phyloP scores from a whole-genome alignment of 805 yeast species.

The Metschnikowia orientalis region DNA sequence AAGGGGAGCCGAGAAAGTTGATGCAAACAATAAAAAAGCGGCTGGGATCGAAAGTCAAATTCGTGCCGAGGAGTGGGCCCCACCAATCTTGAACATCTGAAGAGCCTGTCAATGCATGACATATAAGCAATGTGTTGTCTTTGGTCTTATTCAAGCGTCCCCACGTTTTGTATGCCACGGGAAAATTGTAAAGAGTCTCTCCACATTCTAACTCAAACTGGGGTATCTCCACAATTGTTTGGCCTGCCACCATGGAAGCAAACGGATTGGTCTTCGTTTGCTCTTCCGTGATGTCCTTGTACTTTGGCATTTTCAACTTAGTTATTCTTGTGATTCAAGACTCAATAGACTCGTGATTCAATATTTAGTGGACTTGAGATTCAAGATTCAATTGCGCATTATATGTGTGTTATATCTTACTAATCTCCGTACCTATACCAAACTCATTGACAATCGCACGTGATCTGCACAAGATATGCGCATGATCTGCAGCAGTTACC shows the following conservation, averaged over 20 bases:
- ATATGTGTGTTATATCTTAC: no score
- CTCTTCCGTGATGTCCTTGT: slow-evolving; percentile 38
- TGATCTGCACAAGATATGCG: no score
- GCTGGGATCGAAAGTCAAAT: slow-evolving; percentile 85
- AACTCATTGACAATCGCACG: no score
- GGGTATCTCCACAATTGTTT: slow-evolving; percentile 75
- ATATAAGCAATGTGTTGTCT: slow-evolving; percentile 81
- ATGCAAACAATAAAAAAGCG: slow-evolving; percentile 82
- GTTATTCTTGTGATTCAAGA: no score
- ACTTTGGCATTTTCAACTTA: slow-evolving; percentile 12
- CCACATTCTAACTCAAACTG: slow-evolving; percentile 77
- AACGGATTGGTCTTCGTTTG: slow-evolving; percentile 61
- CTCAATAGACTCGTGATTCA: no score
- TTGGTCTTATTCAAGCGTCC: slow-evolving; percentile 69
- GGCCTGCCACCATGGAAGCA: slow-evolving; percentile 66
- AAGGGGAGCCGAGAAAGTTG: slow-evolving; percentile 94
- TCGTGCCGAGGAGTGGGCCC: slow-evolving; percentile 90
- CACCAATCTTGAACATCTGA: slow-evolving; percentile 97
- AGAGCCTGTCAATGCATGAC: slow-evolving; percentile 95
- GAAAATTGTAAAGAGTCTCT: slow-evolving; percentile 63
- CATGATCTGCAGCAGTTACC: no score
- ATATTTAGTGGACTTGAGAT: no score
- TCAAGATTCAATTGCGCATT: no score
- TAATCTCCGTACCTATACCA: no score
- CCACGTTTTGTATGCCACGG: slow-evolving; percentile 96